Evolutionary conservation across 176 grass and related monocot species (phyloP), one percentile per base, ranked within the genome.

Genomic region (Phragmites australis): DNA sequence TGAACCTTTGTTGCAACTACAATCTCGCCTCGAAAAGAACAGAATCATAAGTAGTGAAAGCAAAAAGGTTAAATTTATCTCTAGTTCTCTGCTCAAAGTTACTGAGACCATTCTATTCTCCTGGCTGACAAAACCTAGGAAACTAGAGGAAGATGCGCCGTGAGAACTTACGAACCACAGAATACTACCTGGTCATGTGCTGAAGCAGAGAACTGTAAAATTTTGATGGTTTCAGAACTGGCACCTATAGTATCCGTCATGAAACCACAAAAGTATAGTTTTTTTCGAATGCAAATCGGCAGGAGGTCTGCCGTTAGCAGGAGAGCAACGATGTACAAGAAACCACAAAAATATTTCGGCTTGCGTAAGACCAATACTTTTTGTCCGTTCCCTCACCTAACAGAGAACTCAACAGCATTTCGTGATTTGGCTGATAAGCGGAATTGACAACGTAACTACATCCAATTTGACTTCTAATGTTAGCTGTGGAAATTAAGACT

Each of bases 61-160:
- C 22, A 42, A 41, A 57, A 63, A 81, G 27, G 68, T 47, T n/a
- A 72, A 77, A 42, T 62, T 58, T 52, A 82, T 78, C 50, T 65
- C 30, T 54, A 27, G 19, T 29, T 27, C 23, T 77, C 6, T 78
- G 59, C 23, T 47, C 39, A 78, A 65, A 57, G 56, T 27, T 71
- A 81, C 21, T 25, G 30, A 66, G 81, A 49, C n/a, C 72, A 45
- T 67, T 73, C 31, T 45, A 42, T 82, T 78, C 10, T 84, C 41
- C 46, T 46, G 65, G 77, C 41, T 89, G 47, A 77, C 3, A 64
- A 89, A 72, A 81, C 39, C 46, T 76, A 70, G 87, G 45, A 75
- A 53, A 68, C 64, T 8, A 64, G 34, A 77, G 22, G 39, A 61
- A 34, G n/a, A 81, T 3, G 5, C 37, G 27, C 7, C 16, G 51